These are phyloP conservation scores for Nitzschia palea DNA, from an alignment of 108 stramenopile species.

Conservation along the genomic window DNA sequence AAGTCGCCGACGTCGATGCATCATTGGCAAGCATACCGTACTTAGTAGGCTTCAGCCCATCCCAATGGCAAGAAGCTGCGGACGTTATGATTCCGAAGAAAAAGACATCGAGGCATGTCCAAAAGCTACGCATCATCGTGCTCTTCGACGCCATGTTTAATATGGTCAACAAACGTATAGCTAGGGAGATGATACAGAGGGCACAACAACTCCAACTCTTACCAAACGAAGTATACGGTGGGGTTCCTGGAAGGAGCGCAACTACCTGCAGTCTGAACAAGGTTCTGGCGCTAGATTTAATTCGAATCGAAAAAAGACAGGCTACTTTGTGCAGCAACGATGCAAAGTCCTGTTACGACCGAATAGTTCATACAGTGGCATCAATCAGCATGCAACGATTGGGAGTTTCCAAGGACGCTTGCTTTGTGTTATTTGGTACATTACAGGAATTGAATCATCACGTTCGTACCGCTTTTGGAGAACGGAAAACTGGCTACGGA, in stretches of 20 bases:
- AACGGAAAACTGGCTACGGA: neutral
- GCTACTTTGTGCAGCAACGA: constrained; percentile 19
- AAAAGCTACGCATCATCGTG: neutral
- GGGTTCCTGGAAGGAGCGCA: neutral
- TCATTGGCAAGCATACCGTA: neutral
- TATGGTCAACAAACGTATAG: neutral
- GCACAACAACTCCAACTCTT: neutral
- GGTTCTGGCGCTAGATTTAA: too few species aligned
- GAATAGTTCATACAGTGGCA: constrained; percentile 16
- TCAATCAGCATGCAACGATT: constrained; percentile 9
- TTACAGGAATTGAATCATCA: constrained; percentile 1
- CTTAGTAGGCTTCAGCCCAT: neutral
- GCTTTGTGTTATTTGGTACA: neutral
- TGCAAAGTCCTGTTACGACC: too few species aligned
- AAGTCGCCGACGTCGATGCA: neutral
- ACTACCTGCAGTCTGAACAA: too few species aligned
- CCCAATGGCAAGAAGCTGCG: neutral
- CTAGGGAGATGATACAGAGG: neutral
- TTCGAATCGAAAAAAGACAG: too few species aligned
- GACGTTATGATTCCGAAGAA: too few species aligned
- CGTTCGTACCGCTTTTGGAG: constrained; percentile 12
- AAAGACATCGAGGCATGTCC: neutral
- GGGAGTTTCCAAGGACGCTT: neutral
- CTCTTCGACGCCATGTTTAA: neutral
- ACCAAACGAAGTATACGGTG: neutral